Conservation (phyloP, 805 yeast species). For the Yarrowia sp. region DNA sequence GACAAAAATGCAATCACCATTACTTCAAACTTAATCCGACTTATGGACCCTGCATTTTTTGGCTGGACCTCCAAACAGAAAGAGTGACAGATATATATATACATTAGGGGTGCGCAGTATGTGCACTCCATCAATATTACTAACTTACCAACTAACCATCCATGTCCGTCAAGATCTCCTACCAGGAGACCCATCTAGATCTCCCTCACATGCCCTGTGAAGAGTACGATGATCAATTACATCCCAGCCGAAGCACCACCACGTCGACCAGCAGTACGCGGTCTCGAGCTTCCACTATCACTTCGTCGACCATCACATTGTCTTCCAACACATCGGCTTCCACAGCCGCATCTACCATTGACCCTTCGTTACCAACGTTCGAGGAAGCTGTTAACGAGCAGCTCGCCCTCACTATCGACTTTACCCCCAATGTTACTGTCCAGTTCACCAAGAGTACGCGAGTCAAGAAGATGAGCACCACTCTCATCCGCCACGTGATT, state of each 20-base stretch:
- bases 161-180: slow-evolving; percentile 1
- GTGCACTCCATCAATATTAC: background rate
- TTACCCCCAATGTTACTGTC: slow-evolving; percentile 6
- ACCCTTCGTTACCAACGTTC: slow-evolving; percentile 13
- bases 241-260: background rate
- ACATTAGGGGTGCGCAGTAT: background rate
- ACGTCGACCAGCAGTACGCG: background rate
- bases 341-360: background rate
- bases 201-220: slow-evolving; percentile 23
- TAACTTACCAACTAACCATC: background rate
- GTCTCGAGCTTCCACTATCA: background rate
- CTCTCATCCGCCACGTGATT: background rate
- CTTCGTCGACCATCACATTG: too few species aligned
- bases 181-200: slow-evolving; percentile 7
- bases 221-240: slow-evolving; percentile 5
- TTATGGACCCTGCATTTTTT: slow-evolving; percentile 15
- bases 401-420: slow-evolving; percentile 11
- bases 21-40: slow-evolving; percentile 10
- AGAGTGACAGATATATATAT: slow-evolving; percentile 8
- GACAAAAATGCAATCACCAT: slow-evolving; percentile 15
- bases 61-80: background rate
- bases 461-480: slow-evolving; percentile 12
- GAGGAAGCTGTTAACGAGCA: slow-evolving; percentile 17
- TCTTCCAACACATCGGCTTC: background rate
- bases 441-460: background rate